Evolutionary conservation across 2,329 filamentous ascomycete genomes (phyloP).

Genomic region (Thermothelomyces thermophilus): DNA sequence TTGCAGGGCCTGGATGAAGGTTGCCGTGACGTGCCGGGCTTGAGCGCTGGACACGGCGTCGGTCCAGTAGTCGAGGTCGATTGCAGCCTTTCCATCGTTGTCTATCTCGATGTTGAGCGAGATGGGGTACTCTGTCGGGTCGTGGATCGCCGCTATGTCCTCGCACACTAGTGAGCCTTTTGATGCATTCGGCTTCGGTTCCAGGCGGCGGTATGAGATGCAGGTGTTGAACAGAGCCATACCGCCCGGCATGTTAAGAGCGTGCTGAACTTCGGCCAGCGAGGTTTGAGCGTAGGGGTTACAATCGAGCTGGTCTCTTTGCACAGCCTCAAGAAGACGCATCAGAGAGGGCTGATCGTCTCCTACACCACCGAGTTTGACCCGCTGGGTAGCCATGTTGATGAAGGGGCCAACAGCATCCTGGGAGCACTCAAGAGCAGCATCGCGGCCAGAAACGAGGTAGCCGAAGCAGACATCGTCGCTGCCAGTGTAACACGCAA

Average conservation of each 20-base stretch:
- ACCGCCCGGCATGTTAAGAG: conserved; percentile 20
- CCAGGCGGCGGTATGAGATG: conserved; percentile 22
- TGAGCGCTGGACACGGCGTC: conserved; percentile 17
- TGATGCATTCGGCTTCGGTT: not conserved
- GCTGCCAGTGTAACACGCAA: conserved; percentile 33
- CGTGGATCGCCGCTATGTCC: conserved; percentile 19
- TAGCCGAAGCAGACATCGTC: conserved; percentile 39
- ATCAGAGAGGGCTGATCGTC: conserved; percentile 8
- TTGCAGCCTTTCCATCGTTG: conserved; percentile 13
- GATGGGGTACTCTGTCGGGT: conserved; percentile 25
- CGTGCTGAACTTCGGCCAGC: conserved; percentile 24
- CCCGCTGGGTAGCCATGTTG: conserved; percentile 24
- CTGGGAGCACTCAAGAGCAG: conserved; percentile 18
- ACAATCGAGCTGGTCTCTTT: conserved; percentile 21
- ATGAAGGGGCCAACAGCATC: conserved; percentile 24
- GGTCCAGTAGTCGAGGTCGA: conserved; percentile 25
- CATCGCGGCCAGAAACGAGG: conserved; percentile 28
- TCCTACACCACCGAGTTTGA: conserved; percentile 1
- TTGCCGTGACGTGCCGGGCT: conserved; percentile 19
- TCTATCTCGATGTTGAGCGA: conserved; percentile 23
- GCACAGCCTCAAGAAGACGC: conserved; percentile 20
- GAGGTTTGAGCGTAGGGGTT: conserved; percentile 22
- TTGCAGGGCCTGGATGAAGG: conserved; percentile 18
- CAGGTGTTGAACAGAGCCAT: conserved; percentile 25
- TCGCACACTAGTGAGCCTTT: conserved; percentile 7